A percentile compares a stretch with the other conserved stretches of the same genome.
These are phyloP conservation scores for Pyronema omphalodes DNA, from an alignment of 495 filamentous ascomycete genomes.

Conservation along the genomic window DNA sequence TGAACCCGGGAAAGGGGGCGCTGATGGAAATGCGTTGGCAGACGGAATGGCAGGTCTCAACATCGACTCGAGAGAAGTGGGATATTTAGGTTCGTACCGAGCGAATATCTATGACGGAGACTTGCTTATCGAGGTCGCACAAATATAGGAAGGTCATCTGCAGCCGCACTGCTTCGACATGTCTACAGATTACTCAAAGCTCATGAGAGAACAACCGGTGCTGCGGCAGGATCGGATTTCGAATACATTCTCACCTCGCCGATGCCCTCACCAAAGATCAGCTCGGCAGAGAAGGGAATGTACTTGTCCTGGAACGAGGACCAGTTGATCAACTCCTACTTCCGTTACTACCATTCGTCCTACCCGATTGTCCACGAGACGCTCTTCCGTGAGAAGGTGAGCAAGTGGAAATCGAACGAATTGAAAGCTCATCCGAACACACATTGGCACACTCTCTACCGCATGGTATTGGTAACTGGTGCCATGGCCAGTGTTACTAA, in stretches of 20 bases:
- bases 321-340: constrained; percentile 34
- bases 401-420: constrained; percentile 15
- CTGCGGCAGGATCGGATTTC: constrained; percentile 1
- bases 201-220: constrained; percentile 3
- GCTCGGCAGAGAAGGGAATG: neutral
- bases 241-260: constrained; percentile 17
- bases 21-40: constrained; percentile 2
- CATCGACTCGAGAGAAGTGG: constrained; percentile 19
- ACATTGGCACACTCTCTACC: constrained; percentile 36
- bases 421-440: constrained; percentile 25
- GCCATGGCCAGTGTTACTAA: constrained; percentile 30
- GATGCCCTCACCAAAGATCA: constrained; percentile 20
- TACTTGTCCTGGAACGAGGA: constrained; percentile 5
- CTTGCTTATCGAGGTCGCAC: constrained; percentile 2
- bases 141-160: constrained; percentile 14
- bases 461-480: constrained; percentile 34
- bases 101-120: neutral
- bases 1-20: constrained; percentile 5
- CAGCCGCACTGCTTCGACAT: constrained; percentile 14
- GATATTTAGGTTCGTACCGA: constrained; percentile 23
- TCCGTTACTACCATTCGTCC: constrained; percentile 33
- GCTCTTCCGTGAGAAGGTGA: constrained; percentile 32
- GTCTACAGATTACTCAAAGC: constrained; percentile 10
- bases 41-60: constrained; percentile 27
- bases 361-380: constrained; percentile 37